Evolutionary conservation across 2,329 filamentous ascomycete genomes (phyloP).

Genomic region (Microsporum canis): DNA sequence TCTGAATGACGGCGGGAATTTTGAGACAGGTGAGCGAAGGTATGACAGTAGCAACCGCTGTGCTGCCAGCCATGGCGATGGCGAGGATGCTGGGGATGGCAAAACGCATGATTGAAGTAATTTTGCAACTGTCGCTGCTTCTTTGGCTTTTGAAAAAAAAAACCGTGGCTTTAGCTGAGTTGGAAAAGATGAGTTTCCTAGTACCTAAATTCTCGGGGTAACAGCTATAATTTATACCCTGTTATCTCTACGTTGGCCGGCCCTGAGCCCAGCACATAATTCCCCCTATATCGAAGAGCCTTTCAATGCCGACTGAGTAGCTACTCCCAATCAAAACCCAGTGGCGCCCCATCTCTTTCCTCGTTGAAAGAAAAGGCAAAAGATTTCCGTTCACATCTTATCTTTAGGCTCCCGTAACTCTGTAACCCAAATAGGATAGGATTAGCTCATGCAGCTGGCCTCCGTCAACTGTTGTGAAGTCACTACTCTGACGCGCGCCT

Average conservation of each 20-base stretch:
- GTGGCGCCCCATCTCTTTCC: too few species aligned
- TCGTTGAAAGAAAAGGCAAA: too few species aligned
- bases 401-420: too few species aligned
- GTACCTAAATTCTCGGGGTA: background rate
- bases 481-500: too few species aligned
- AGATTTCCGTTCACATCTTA: too few species aligned
- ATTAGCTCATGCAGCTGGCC: too few species aligned
- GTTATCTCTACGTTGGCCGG: background rate
- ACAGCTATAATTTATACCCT: background rate
- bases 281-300: too few species aligned
- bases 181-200: background rate
- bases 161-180: background rate
- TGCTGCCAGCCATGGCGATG: background rate
- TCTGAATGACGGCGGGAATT: background rate
- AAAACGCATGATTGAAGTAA: background rate
- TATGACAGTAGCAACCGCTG: background rate
- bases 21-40: background rate
- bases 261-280: background rate
- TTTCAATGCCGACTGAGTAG: too few species aligned
- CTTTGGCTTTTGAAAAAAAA: background rate
- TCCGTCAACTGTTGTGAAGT: too few species aligned
- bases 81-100: background rate
- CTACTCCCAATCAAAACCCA: too few species aligned
- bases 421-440: too few species aligned
- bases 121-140: background rate